phyloP scores from a whole-genome alignment of 495 filamentous ascomycete genomes.

The Corynascus novoguineensis region DNA sequence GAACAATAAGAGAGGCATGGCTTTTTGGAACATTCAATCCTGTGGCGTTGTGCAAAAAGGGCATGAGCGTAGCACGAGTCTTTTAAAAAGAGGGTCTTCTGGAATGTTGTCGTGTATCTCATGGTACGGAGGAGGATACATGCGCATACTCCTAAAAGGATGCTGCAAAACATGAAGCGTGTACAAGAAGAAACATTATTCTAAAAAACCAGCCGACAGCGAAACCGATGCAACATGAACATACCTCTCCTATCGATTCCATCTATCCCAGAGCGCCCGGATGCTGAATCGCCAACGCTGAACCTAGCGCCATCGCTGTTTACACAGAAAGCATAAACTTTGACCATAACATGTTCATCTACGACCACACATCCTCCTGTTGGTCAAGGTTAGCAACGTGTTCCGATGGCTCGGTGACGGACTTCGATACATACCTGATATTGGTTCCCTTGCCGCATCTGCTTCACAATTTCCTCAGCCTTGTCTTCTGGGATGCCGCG shows the following conservation, averaged over 20 bases:
- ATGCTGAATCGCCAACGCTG: conserved; percentile 16
- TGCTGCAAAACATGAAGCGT: not conserved
- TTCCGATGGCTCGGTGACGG: not conserved
- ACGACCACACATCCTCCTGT: conserved; percentile 88
- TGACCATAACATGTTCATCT: conserved; percentile 13
- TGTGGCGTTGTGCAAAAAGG: too few relatives aligned
- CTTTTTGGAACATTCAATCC: too few relatives aligned
- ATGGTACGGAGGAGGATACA: not conserved
- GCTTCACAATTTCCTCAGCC: conserved; percentile 93
- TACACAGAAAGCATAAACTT: not conserved
- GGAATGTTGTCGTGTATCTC: not conserved
- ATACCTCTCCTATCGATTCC: conserved; percentile 12
- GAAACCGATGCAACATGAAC: conserved; percentile 16
- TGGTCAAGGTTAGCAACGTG: conserved; percentile 23
- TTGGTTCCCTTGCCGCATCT: conserved; percentile 84
- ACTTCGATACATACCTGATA: conserved; percentile 65
- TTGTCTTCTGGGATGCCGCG: conserved; percentile 74
- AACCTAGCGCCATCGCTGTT: conserved; percentile 14
- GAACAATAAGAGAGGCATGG: not conserved
- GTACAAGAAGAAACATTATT: conserved; percentile 1
- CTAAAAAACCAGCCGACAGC: conserved; percentile 8
- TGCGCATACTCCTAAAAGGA: not conserved
- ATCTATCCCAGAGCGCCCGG: conserved; percentile 13
- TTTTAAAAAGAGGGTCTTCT: not conserved
- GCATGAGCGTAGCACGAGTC: too few relatives aligned